phyloP scores from a whole-genome alignment of 805 yeast genomes.

The Suhomyces kilbournensis region DNA sequence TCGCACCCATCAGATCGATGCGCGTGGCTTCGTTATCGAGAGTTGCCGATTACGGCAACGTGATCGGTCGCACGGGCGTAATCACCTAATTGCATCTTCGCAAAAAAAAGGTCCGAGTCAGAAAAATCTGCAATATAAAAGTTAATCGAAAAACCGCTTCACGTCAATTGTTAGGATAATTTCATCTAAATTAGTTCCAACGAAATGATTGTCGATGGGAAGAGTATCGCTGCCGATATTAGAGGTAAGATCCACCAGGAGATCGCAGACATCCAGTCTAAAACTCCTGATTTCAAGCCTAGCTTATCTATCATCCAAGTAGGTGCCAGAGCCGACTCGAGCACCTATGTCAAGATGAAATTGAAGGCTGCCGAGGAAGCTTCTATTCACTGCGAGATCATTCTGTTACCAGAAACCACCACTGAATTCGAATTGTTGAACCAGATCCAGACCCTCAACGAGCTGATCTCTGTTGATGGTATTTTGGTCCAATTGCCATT shows the following conservation, averaged over 20 bases:
- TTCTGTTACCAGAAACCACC: constrained; percentile 55
- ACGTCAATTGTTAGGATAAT: neutral
- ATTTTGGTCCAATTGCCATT: constrained; percentile 74
- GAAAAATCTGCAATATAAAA: constrained; percentile 1
- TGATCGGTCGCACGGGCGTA: neutral
- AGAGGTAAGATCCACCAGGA: constrained; percentile 39
- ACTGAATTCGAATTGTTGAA: constrained; percentile 55
- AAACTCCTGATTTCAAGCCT: constrained; percentile 59
- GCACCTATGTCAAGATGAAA: constrained; percentile 81
- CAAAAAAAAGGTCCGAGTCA: constrained; percentile 2
- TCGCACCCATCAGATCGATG: neutral
- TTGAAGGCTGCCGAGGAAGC: constrained; percentile 73
- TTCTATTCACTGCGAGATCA: constrained; percentile 57
- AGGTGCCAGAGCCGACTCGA: constrained; percentile 73
- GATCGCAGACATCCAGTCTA: constrained; percentile 38
- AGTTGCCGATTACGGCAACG: neutral
- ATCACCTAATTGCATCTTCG: neutral
- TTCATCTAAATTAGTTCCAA: neutral
- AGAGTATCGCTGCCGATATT: constrained; percentile 40
- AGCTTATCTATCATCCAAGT: constrained; percentile 70
- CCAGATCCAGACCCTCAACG: constrained; percentile 55
- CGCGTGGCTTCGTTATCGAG: neutral
- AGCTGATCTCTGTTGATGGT: constrained; percentile 62
- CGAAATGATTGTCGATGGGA: constrained; percentile 37
- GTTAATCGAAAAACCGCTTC: neutral